Base-by-base conservation (phyloP, 2,329 filamentous ascomycete species). In the Niveomyces coronatus region DNA sequence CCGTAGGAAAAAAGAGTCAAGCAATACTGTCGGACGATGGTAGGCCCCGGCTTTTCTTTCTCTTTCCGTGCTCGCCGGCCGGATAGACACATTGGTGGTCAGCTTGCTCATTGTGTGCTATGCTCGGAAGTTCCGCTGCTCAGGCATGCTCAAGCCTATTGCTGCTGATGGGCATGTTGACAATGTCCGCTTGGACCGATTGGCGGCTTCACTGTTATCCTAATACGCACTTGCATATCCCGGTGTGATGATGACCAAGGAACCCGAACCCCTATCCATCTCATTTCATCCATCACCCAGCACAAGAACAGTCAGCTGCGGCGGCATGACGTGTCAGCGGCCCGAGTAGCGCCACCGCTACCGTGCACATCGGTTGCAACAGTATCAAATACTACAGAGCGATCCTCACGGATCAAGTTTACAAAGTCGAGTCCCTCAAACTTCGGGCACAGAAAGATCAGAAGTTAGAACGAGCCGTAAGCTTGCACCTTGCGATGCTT, bases 391-490 rank as follows among this genome's bases (percentile, higher is more conserved):
- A 41, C 39, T 41, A 41, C 39, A 41, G 7, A 29, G n/a, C 32
- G 39, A 41, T 19, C 39, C 29, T 37, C 29, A n/a, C 7, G 37
- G 39, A 20, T 41, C 39, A 33, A 33, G 37, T 41, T 40, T 41
- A 41, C 39, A 34, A 31, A 37, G 29, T 30, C 39, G 30, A 23
- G 10, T 23, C 24, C 34, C 34, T 10, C 17, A 23, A 11, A n/a
- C n/a, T n/a, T n/a, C n/a, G n/a, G n/a, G n/a, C n/a, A n/a, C n/a
- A n/a, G n/a, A n/a, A n/a, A n/a, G n/a, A n/a, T n/a, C n/a, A n/a
- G n/a, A n/a, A n/a, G n/a, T n/a, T n/a, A n/a, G n/a, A n/a, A n/a
- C n/a, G n/a, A n/a, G n/a, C n/a, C n/a, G n/a, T n/a, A n/a, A n/a
- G n/a, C n/a, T n/a, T n/a, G n/a, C n/a, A n/a, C n/a, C n/a, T n/a